Evolutionary conservation across 148 eudicot species (phyloP).

Genomic region (Diospyros kaki): DNA sequence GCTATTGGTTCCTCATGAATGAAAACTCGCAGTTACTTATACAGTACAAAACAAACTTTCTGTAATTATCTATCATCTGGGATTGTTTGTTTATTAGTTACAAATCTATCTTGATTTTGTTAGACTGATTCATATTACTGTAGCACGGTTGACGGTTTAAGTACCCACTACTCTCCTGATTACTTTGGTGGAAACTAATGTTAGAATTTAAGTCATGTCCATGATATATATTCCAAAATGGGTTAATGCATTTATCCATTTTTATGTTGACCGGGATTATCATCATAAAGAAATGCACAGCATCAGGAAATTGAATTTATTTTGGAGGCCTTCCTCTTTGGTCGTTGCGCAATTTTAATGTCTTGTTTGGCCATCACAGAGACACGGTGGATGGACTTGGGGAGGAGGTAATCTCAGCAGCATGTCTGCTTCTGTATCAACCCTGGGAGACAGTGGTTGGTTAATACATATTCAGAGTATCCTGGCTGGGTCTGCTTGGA

Average conservation of each 20-base stretch:
- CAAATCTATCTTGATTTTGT: not conserved
- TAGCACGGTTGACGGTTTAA: not conserved
- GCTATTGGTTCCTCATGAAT: not conserved
- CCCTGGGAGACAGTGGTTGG: conserved; percentile 98
- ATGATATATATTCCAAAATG: not conserved
- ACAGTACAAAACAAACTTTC: too few species aligned
- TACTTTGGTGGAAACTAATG: not conserved
- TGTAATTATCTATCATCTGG: too few species aligned
- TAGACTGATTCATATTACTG: not conserved
- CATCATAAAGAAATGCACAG: not conserved
- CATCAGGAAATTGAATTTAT: not conserved
- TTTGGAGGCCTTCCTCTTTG: too few species aligned
- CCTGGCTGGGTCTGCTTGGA: conserved; percentile 98
- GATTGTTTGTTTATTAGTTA: not conserved
- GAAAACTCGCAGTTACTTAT: not conserved
- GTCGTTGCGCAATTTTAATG: too few species aligned
- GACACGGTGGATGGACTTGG: conserved; percentile 97
- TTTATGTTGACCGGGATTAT: not conserved
- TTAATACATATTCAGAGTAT: conserved; percentile 93
- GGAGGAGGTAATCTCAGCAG: conserved; percentile 98
- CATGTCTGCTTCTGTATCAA: conserved; percentile 98
- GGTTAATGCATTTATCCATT: not conserved
- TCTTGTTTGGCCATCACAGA: conserved; percentile 31
- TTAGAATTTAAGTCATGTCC: not conserved
- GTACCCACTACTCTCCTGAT: not conserved